Conservation (phyloP, 2,329 filamentous ascomycete genomes). For the Elsinoe necatrix region DNA sequence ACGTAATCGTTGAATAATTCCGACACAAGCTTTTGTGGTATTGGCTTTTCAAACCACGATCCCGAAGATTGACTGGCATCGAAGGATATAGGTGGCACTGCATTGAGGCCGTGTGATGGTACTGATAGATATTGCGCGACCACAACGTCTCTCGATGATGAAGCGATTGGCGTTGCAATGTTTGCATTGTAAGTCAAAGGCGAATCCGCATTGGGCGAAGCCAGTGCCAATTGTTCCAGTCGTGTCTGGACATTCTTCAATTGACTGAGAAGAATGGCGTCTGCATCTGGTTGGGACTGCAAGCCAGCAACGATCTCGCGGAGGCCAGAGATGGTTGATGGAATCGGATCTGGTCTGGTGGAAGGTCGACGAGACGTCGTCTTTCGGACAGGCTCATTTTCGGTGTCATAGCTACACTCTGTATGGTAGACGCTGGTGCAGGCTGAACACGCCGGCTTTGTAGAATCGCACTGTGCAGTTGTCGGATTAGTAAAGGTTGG, state of each 20-base stretch:
- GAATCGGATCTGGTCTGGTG: conserved; percentile 29
- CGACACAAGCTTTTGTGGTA: conserved; percentile 29
- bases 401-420: conserved; percentile 42
- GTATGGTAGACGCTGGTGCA: conserved; percentile 45
- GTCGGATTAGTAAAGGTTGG: neutral
- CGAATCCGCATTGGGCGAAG: neutral
- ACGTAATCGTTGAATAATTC: conserved; percentile 31
- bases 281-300: conserved; percentile 37
- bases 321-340: conserved; percentile 23
- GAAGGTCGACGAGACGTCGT: conserved; percentile 32
- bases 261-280: conserved; percentile 36
- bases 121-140: conserved; percentile 6
- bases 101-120: neutral
- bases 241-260: conserved; percentile 30
- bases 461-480: conserved; percentile 40
- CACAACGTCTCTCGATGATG: conserved; percentile 3
- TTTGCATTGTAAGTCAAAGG: neutral
- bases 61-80: conserved; percentile 4
- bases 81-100: neutral
- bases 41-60: conserved; percentile 27
- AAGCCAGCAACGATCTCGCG: conserved; percentile 38
- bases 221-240: conserved; percentile 14
- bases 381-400: conserved; percentile 41
- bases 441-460: conserved; percentile 41
- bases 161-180: neutral